Evolutionary conservation across 106 monocot species (phyloP), one percentile per base, ranked within the genome.

Genomic region (Cymbidium sinense): DNA sequence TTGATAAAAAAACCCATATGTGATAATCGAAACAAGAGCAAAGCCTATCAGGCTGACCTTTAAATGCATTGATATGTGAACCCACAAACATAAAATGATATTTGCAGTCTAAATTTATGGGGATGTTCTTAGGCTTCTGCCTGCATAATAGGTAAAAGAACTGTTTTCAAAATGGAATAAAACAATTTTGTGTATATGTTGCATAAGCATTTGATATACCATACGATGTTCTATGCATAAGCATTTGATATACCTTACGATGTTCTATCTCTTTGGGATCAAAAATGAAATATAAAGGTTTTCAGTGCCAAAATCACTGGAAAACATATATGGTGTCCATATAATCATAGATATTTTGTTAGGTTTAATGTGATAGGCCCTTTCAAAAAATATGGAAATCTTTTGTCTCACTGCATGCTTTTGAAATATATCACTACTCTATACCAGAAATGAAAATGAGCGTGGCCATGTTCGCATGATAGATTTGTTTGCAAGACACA

Each of bases 101-200:
- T 71, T 71, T n/a, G 19, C 20, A 18, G 35, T 36, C 20, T 37
- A 70, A 20, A 70, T 39, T 33, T 39, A 39, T 39, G 10, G 28
- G 69, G 33, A 69, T 69, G 61, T 6, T 19, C 20, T 54, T 27
- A 23, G 67, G 15, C 33, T 33, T 67, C 15, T 33, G 33, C 29
- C 33, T 67, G 29, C 33, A 33, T 13, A 67, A 29, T 13, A 33
- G 10, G 33, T 33, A 33, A 31, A 33, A 33, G 29, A 29, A 33
- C 67, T 31, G 29, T 11, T 67, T 13, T 67, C 31, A 31, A 31
- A 67, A 33, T 31, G 11, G 15, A 67, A 8, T 67, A 33, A 31
- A 33, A 30, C 17, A 67, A 67, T 67, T 67, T 67, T 33, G 29
- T 33, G 33, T 67, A 67, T 67, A 67, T 67, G 67, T 67, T 67